phyloP scores from a whole-genome alignment of 1,284 basidiomycete genomes.

The Ustilago trichophora region DNA sequence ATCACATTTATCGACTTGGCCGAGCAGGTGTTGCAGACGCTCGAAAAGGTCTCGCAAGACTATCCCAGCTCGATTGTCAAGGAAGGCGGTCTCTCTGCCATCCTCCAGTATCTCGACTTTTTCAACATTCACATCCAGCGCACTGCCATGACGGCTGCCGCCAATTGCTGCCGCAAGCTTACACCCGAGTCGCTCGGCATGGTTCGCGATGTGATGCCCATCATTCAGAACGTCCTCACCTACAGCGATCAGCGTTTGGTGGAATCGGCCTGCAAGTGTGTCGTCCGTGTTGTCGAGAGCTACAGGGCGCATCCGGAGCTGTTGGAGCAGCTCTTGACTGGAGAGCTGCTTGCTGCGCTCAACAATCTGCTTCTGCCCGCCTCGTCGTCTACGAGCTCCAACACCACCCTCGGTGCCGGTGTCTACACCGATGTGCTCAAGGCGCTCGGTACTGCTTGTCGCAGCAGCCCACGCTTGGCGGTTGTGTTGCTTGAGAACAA shows the following conservation, averaged over 20 bases:
- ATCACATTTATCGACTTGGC: conserved; percentile 66
- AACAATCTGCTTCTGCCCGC: conserved; percentile 56
- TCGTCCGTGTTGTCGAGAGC: conserved; percentile 59
- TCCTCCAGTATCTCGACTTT: conserved; percentile 66
- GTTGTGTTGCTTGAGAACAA: conserved; percentile 59
- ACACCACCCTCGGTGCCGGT: conserved; percentile 46
- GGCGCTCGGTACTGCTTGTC: conserved; percentile 56
- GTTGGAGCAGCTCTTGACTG: conserved; percentile 55
- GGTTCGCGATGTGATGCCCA: conserved; percentile 58
- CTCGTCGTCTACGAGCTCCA: conserved; percentile 37
- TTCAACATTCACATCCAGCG: conserved; percentile 66
- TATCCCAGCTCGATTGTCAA: conserved; percentile 62
- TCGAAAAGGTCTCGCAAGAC: conserved; percentile 63
- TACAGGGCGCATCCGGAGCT: conserved; percentile 51
- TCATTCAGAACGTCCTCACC: conserved; percentile 59
- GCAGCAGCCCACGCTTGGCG: conserved; percentile 52
- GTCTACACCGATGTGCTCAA: conserved; percentile 62
- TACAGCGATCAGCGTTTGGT: conserved; percentile 63
- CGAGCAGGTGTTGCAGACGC: conserved; percentile 65
- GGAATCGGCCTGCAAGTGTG: conserved; percentile 62
- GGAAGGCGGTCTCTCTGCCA: conserved; percentile 61
- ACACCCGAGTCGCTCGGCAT: conserved; percentile 44
- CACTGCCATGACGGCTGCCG: conserved; percentile 61
- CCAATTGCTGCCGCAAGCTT: conserved; percentile 63
- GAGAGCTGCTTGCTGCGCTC: conserved; percentile 50